Evolutionary conservation across 2,329 filamentous ascomycete species (phyloP).

Genomic region (Sarocladium strictum): DNA sequence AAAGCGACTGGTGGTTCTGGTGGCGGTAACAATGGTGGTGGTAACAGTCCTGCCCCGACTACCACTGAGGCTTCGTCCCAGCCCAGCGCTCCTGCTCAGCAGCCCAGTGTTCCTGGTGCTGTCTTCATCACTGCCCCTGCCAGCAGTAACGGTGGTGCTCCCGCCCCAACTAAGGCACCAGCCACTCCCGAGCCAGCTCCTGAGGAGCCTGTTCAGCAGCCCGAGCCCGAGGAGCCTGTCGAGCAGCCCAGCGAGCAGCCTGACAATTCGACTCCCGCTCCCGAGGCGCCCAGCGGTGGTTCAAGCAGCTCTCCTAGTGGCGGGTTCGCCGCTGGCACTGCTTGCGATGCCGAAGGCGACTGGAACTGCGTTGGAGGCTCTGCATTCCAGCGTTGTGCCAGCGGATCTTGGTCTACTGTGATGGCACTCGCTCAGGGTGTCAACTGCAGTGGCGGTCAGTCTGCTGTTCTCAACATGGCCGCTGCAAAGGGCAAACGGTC

Average conservation of each 20-base stretch:
- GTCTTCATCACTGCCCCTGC: constrained; percentile 31
- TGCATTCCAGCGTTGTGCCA: constrained; percentile 50
- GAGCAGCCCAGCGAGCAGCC: constrained; percentile 4
- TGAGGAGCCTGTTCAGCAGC: not conserved
- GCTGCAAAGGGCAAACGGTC: constrained; percentile 12
- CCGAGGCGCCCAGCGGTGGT: constrained; percentile 12
- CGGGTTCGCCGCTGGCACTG: constrained; percentile 30
- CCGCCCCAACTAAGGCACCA: constrained; percentile 14
- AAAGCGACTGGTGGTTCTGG: constrained; percentile 19
- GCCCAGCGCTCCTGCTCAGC: constrained; percentile 10
- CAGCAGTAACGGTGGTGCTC: not conserved
- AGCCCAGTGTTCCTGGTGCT: constrained; percentile 25
- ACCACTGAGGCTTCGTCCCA: constrained; percentile 15
- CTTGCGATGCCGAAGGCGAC: constrained; percentile 41
- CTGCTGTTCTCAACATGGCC: constrained; percentile 30
- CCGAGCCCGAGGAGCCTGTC: not conserved
- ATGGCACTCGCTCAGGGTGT: constrained; percentile 40
- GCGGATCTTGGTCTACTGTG: constrained; percentile 41
- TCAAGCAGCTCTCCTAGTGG: constrained; percentile 19
- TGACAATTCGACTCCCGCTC: not conserved
- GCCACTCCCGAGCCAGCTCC: constrained; percentile 14
- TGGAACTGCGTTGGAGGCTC: constrained; percentile 49
- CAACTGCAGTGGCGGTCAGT: constrained; percentile 36
- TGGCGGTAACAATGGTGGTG: constrained; percentile 21
- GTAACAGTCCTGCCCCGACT: constrained; percentile 20